Conservation (phyloP, 495 filamentous ascomycete species). For the Talaromyces wortmannii region DNA sequence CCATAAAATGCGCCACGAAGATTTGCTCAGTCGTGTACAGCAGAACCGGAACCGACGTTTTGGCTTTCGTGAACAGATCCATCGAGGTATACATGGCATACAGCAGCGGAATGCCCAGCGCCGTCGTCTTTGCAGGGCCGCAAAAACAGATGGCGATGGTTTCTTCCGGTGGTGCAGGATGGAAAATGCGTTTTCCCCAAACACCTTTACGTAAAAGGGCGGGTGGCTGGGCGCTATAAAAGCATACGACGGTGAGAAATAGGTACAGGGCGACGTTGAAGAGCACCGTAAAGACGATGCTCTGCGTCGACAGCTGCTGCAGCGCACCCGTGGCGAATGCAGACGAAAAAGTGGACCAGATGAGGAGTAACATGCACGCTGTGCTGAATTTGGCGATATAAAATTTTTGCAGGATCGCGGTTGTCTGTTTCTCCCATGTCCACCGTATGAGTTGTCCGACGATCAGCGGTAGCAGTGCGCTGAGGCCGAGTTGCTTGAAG, state of each 20-base stretch:
- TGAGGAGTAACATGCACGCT: constrained; percentile 38
- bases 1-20: constrained; percentile 47
- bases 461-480: constrained; percentile 40
- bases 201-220: constrained; percentile 8
- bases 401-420: constrained; percentile 32
- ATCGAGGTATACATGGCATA: constrained; percentile 47
- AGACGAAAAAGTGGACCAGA: constrained; percentile 49
- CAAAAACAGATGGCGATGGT: constrained; percentile 51
- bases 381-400: constrained; percentile 38
- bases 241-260: constrained; percentile 41
- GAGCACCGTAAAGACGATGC: constrained; percentile 42
- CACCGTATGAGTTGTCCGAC: constrained; percentile 43
- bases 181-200: constrained; percentile 22
- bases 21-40: constrained; percentile 52
- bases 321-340: constrained; percentile 48
- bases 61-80: constrained; percentile 41
- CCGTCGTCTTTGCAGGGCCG: constrained; percentile 50
- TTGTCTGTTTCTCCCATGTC: constrained; percentile 35
- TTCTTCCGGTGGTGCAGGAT: constrained; percentile 35
- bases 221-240: constrained; percentile 38
- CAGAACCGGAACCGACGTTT: constrained; percentile 46
- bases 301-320: constrained; percentile 34
- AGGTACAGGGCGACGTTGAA: constrained; percentile 49
- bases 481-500: constrained; percentile 44
- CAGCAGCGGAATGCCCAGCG: constrained; percentile 43